Evolutionary conservation across 2,329 filamentous ascomycete species (phyloP).

Genomic region (Microdochium nivale): DNA sequence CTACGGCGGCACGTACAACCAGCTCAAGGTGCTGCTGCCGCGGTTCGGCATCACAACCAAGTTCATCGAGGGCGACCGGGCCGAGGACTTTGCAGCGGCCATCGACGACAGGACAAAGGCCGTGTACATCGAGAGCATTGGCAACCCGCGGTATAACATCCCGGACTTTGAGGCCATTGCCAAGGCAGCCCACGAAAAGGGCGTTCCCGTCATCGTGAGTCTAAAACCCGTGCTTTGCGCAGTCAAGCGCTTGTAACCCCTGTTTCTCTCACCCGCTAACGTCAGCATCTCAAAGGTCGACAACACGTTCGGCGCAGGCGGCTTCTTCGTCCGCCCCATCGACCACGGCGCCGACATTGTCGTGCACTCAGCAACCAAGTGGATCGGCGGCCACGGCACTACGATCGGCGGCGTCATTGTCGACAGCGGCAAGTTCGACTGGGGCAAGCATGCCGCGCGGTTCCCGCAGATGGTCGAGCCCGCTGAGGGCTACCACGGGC

Average conservation of each 20-base stretch:
- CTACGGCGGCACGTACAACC: conserved; percentile 95
- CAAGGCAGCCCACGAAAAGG: conserved; percentile 63
- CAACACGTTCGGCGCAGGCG: conserved; percentile 92
- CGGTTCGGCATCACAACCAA: conserved; percentile 83
- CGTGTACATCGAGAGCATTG: conserved; percentile 85
- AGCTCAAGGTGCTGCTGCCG: conserved; percentile 85
- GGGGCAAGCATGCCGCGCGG: conserved; percentile 72
- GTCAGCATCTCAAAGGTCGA: conserved; percentile 50
- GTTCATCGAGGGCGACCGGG: conserved; percentile 74
- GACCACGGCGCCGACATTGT: conserved; percentile 90
- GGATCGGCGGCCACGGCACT: conserved; percentile 93
- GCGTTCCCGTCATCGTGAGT: conserved; percentile 55
- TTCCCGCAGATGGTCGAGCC: conserved; percentile 94
- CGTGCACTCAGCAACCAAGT: conserved; percentile 91
- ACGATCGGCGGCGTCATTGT: conserved; percentile 82
- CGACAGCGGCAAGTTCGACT: conserved; percentile 89
- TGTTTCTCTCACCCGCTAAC: background rate
- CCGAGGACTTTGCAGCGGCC: conserved; percentile 67
- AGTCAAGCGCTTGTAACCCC: background rate
- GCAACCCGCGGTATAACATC: conserved; percentile 89
- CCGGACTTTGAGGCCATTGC: conserved; percentile 85
- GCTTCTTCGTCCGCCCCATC: conserved; percentile 80
- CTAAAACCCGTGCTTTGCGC: background rate
- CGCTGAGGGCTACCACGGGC: conserved; percentile 80
- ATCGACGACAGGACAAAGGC: conserved; percentile 95